phyloP scores from a whole-genome alignment of 2,329 filamentous ascomycete species.

The Monosporascus ibericus region DNA sequence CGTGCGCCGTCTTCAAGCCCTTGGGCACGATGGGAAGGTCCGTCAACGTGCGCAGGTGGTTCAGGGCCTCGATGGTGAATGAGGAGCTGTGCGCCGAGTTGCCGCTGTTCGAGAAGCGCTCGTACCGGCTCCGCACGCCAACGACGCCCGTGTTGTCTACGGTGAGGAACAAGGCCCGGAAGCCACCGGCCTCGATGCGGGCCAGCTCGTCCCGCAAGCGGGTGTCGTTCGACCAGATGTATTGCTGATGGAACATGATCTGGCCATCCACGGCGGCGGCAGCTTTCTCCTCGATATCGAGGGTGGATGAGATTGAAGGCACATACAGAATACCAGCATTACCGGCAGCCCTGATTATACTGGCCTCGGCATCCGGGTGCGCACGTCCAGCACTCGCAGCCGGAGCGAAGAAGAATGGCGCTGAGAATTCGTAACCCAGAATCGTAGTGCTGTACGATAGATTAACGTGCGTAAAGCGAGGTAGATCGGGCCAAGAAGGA shows the following conservation, averaged over 20 bases:
- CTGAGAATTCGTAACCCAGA: constrained; percentile 46
- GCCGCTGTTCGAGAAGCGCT: constrained; percentile 8
- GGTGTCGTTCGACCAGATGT: constrained; percentile 18
- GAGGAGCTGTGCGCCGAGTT: not conserved
- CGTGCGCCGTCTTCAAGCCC: constrained; percentile 27
- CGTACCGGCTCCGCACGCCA: constrained; percentile 16
- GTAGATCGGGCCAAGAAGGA: not conserved
- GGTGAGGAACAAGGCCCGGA: constrained; percentile 20
- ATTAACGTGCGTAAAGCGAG: constrained; percentile 5
- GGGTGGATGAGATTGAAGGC: constrained; percentile 14
- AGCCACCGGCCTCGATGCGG: constrained; percentile 10
- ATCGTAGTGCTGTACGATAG: constrained; percentile 35
- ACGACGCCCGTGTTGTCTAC: constrained; percentile 17
- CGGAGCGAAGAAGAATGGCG: constrained; percentile 50
- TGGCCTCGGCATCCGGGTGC: constrained; percentile 40
- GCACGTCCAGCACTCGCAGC: constrained; percentile 39
- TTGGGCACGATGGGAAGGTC: constrained; percentile 25
- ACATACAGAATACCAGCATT: constrained; percentile 42
- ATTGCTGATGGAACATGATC: constrained; percentile 21
- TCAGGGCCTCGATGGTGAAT: constrained; percentile 23
- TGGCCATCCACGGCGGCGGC: constrained; percentile 15
- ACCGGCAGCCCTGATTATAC: constrained; percentile 43
- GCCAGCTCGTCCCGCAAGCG: constrained; percentile 12
- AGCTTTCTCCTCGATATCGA: constrained; percentile 20
- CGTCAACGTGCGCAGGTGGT: constrained; percentile 14